These are phyloP conservation scores for Yamadazyma conglobata DNA, from an alignment of 1,139 yeast genomes.

Conservation along the genomic window DNA sequence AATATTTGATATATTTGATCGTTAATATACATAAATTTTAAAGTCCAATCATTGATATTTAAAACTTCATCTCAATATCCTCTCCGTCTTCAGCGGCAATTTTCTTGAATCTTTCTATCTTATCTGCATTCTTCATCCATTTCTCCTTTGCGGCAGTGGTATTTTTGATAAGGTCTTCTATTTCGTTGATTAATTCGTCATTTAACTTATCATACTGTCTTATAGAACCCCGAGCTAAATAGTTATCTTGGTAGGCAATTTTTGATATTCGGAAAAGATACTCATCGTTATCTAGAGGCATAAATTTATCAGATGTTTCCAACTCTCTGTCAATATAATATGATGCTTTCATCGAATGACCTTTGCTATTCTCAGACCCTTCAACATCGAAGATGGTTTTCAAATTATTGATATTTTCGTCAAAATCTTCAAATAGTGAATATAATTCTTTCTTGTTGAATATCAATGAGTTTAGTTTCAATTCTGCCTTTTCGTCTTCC, in stretches of 20 bases:
- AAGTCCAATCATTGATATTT: no score
- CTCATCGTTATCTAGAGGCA: slow-evolving; percentile 21
- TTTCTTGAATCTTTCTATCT: slow-evolving; percentile 25
- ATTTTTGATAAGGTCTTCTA: slow-evolving; percentile 26
- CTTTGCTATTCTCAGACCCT: slow-evolving; percentile 1
- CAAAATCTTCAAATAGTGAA: slow-evolving; percentile 20
- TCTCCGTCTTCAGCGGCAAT: slow-evolving; percentile 12
- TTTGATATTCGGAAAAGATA: slow-evolving; percentile 17
- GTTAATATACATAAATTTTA: not conserved
- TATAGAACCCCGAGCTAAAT: slow-evolving; percentile 12
- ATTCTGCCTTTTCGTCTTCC: slow-evolving; percentile 15
- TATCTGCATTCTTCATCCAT: slow-evolving; percentile 36
- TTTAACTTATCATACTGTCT: slow-evolving; percentile 36
- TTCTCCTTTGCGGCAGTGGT: slow-evolving; percentile 30
- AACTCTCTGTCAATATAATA: slow-evolving; percentile 26
- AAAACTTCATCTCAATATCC: slow-evolving; percentile 13
- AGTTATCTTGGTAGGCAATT: slow-evolving; percentile 18
- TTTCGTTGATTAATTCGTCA: slow-evolving; percentile 21
- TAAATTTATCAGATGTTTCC: slow-evolving; percentile 21
- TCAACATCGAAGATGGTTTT: slow-evolving; percentile 9
- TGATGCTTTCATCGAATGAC: slow-evolving; percentile 11
- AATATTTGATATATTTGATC: no score
- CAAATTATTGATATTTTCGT: slow-evolving; percentile 9
- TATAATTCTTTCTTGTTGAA: slow-evolving; percentile 20
- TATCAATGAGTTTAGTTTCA: slow-evolving; percentile 18